Evolutionary conservation across 2,329 filamentous ascomycete genomes (phyloP).

Genomic region (Verruconis gallopava): DNA sequence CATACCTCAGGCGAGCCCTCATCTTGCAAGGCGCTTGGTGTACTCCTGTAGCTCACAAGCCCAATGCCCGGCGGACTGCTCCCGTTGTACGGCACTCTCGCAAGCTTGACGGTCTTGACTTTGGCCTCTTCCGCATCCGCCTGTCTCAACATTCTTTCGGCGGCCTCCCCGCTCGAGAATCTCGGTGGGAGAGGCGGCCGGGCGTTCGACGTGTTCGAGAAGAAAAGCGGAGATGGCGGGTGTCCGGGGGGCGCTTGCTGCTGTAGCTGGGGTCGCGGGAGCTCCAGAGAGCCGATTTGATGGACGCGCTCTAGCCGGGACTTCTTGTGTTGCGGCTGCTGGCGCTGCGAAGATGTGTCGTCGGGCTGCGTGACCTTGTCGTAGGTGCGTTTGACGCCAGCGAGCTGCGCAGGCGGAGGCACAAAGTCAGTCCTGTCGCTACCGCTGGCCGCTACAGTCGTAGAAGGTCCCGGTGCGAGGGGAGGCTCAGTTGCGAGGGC

Average conservation of each 20-base stretch:
- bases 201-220: slow-evolving; percentile 31
- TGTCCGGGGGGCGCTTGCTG: slow-evolving; percentile 12
- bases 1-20: slow-evolving; percentile 38
- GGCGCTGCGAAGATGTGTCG: background rate
- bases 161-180: slow-evolving; percentile 45
- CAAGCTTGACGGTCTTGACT: slow-evolving; percentile 39
- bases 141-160: slow-evolving; percentile 42
- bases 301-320: background rate
- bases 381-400: background rate
- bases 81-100: slow-evolving; percentile 29
- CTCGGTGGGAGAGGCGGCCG: slow-evolving; percentile 36
- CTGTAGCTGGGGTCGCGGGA: slow-evolving; percentile 1
- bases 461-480: background rate
- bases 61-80: slow-evolving; percentile 26
- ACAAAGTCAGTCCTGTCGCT: too few relatives aligned
- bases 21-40: slow-evolving; percentile 29
- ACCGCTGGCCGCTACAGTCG: too few relatives aligned
- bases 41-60: slow-evolving; percentile 1
- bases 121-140: slow-evolving; percentile 35
- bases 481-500: background rate
- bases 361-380: background rate
- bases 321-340: slow-evolving; percentile 2
- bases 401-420: too few relatives aligned
- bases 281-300: background rate
- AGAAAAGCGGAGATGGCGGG: slow-evolving; percentile 40